Percentiles rank a stretch among this genome's conserved stretches.
phyloP scores from a whole-genome alignment of 495 filamentous ascomycete genomes.

The Penicillium subrubescens region DNA sequence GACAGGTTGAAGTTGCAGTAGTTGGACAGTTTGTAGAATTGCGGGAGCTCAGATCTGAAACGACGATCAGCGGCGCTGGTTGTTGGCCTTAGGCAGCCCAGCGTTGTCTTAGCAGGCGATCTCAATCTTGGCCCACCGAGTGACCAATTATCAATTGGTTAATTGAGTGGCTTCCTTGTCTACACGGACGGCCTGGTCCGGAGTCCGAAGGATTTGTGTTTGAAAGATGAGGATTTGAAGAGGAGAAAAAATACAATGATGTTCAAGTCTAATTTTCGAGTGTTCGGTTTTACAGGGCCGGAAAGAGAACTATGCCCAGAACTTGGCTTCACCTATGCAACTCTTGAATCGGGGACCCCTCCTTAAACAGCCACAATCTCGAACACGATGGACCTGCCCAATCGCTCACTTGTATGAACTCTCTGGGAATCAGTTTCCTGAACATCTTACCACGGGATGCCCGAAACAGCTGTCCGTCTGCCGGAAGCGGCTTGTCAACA shows the following conservation, averaged over 20 bases:
- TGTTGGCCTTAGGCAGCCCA: slow-evolving; percentile 24
- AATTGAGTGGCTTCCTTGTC: not conserved
- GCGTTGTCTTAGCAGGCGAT: not conserved
- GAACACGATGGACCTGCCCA: not conserved
- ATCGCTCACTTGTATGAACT: slow-evolving; percentile 4
- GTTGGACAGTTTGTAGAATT: slow-evolving; percentile 17
- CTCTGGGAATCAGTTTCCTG: not conserved
- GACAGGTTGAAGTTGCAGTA: slow-evolving; percentile 11
- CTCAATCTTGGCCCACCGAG: not conserved
- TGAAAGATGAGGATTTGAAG: not conserved
- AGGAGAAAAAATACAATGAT: not conserved
- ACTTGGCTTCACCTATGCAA: slow-evolving; percentile 1
- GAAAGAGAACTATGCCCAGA: slow-evolving; percentile 14
- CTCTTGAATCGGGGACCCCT: not conserved
- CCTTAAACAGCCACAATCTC: not conserved
- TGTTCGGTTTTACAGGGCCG: slow-evolving; percentile 6
- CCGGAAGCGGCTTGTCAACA: slow-evolving; percentile 25
- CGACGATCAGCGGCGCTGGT: slow-evolving; percentile 10
- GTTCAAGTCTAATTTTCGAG: no score
- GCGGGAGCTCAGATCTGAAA: slow-evolving; percentile 14
- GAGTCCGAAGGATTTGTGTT: not conserved
- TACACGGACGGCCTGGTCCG: not conserved
- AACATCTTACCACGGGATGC: slow-evolving; percentile 14
- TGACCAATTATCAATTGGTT: not conserved
- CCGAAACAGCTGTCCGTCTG: slow-evolving; percentile 17